These are phyloP conservation scores for Takashimella koratensis DNA, from an alignment of 1,284 basidiomycete genomes.

Conservation along the genomic window DNA sequence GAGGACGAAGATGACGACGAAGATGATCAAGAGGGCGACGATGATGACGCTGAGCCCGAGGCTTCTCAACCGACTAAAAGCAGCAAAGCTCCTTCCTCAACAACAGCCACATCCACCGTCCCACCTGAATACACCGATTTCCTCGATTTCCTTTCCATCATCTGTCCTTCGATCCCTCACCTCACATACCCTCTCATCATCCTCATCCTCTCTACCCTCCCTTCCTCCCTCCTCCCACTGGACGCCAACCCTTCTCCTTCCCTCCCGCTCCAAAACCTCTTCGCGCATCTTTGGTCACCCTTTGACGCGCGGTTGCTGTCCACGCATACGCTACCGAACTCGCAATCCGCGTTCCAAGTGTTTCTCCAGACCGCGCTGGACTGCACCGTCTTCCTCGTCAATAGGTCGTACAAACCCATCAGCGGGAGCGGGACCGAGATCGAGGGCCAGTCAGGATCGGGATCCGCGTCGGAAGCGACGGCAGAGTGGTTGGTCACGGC, in stretches of 20 bases:
- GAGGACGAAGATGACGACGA: constrained; percentile 21
- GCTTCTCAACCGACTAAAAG: too few species aligned
- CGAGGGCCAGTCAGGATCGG: too few species aligned
- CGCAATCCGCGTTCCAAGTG: constrained; percentile 38
- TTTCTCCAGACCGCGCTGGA: constrained; percentile 39
- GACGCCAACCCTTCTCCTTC: constrained; percentile 11
- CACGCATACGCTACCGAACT: constrained; percentile 35
- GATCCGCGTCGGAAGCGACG: neutral
- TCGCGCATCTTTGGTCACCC: constrained; percentile 44
- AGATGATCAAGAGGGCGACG: constrained; percentile 42
- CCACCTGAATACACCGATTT: constrained; percentile 52
- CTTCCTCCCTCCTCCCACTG: constrained; percentile 30
- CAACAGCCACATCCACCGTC: neutral
- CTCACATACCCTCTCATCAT: constrained; percentile 41
- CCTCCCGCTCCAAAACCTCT: constrained; percentile 30
- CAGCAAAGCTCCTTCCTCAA: too few species aligned
- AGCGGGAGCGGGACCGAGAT: constrained; percentile 15
- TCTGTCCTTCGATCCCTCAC: constrained; percentile 42
- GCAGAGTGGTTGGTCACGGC: constrained; percentile 33
- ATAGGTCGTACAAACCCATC: constrained; percentile 19
- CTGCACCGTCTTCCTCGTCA: constrained; percentile 28
- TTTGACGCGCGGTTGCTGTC: constrained; percentile 42
- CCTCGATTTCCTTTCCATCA: constrained; percentile 43
- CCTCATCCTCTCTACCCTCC: constrained; percentile 42
- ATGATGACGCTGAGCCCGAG: constrained; percentile 42